Percentiles rank a stretch among this genome's conserved stretches.
These are phyloP conservation scores for Fusarium siculi DNA, from an alignment of 2,329 filamentous ascomycete genomes.

Conservation along the genomic window DNA sequence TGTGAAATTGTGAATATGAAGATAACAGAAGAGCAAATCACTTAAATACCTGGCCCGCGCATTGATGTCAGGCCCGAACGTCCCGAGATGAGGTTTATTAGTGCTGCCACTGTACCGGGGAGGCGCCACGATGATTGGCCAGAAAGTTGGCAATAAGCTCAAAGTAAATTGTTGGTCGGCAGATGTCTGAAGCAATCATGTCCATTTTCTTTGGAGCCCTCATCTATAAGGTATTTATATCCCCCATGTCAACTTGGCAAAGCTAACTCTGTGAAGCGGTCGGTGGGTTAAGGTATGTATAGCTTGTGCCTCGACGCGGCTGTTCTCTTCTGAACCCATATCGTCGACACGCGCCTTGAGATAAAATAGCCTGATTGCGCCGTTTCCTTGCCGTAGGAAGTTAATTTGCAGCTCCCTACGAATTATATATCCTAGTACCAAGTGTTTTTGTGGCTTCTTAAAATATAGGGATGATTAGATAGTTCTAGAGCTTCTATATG, in stretches of 20 bases:
- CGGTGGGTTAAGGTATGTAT: background rate
- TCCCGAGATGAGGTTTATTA: background rate
- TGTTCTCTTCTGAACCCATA: background rate
- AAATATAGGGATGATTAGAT: background rate
- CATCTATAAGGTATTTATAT: background rate
- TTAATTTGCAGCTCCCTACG: background rate
- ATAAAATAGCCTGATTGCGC: background rate
- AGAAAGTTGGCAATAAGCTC: too few relatives aligned
- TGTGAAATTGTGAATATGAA: background rate
- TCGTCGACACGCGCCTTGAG: background rate
- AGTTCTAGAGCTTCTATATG: background rate
- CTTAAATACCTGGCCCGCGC: background rate
- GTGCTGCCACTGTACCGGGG: background rate
- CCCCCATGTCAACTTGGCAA: accelerated
- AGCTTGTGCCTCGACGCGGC: background rate
- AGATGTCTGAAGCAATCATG: background rate
- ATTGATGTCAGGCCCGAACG: background rate
- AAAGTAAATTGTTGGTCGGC: background rate
- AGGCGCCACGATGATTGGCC: background rate
- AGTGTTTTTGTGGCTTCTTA: accelerated
- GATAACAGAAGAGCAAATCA: too few relatives aligned
- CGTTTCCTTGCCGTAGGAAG: background rate
- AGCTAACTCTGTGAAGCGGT: accelerated
- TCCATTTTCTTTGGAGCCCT: background rate
- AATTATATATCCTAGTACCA: accelerated